Evolutionary conservation across 306 rosid genomes (phyloP), one percentile per base, ranked within the genome.

Genomic region (Begonia peltatifolia): DNA sequence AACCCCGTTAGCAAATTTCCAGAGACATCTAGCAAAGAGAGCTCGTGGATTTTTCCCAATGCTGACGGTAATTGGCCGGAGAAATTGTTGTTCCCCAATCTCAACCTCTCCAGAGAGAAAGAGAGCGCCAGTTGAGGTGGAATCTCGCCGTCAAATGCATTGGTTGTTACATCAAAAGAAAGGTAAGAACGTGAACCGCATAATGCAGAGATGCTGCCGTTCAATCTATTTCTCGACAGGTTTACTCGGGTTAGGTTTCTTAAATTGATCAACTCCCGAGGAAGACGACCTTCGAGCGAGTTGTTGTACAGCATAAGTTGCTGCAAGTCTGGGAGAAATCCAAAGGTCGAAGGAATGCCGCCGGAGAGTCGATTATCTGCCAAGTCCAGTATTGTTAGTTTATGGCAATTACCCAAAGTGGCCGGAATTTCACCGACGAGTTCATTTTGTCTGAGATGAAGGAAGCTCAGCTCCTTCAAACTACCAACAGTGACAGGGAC

Each of bases 261-360:
- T 57, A 81, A 50, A 57, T 67, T 54, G 67, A 65, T 66, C 59
- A 90, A 70, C 42, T 76, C 68, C 60, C 50, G 71, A 69, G 99
- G 95, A 46, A 86, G 87, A 67, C 64, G 73, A 75, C 99, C 99
- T 83, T 83, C 86, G 44, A 90, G 95, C 9, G 99, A 78, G 42
- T 90, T 90, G 81, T 90, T 90, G 76, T 90, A 90, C 9, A 90
- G 80, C 99, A 90, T 83, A 57, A 90, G 69, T 75, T 75, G 72
- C 63, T 86, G 75, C 70, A 90, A 52, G 14, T 75, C 68, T 53
- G 18, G 11, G 47, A 90, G 71, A 55, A 62, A 71, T 50, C 87
- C 95, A 41, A 90, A 63, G 2, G 86, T 76, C 12, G 68, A 54
- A 42, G 99, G 95, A 69, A 90, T 74, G 16, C 72, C 78, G 17